These are phyloP conservation scores for Batkoa obscura DNA, from an alignment of 371 early-diverging fungal species.

Conservation along the genomic window DNA sequence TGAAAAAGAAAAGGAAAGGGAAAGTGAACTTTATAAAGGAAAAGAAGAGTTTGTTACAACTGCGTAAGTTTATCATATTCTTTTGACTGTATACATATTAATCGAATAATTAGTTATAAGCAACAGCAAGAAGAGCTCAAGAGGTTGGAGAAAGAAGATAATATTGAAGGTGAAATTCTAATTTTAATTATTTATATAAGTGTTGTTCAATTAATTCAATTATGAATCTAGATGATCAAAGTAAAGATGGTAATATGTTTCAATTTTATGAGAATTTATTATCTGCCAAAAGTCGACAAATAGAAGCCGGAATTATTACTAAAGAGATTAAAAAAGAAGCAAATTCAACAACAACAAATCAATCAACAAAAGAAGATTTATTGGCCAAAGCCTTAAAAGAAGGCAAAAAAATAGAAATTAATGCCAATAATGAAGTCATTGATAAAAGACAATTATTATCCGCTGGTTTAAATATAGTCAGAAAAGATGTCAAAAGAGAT, in stretches of 20 bases:
- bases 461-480: slow-evolving; percentile 52
- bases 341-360: slow-evolving; percentile 10
- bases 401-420: slow-evolving; percentile 30
- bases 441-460: slow-evolving; percentile 56
- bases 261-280: slow-evolving; percentile 31
- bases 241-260: background rate
- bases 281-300: slow-evolving; percentile 13
- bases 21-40: slow-evolving; percentile 46
- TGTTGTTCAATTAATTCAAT: too few species aligned
- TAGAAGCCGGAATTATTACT: slow-evolving; percentile 7
- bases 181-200: too few species aligned
- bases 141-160: slow-evolving; percentile 65
- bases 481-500: slow-evolving; percentile 15
- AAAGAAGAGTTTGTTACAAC: slow-evolving; percentile 78
- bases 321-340: slow-evolving; percentile 6
- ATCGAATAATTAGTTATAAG: slow-evolving; percentile 20
- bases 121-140: slow-evolving; percentile 58
- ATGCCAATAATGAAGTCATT: slow-evolving; percentile 57
- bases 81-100: too few species aligned
- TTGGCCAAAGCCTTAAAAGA: slow-evolving; percentile 16
- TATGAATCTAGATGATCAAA: too few species aligned
- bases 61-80: slow-evolving; percentile 12
- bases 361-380: slow-evolving; percentile 10
- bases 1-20: slow-evolving; percentile 51
- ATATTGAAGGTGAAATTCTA: slow-evolving; percentile 20